A percentile compares a stretch with the other conserved stretches of the same genome.
These are phyloP conservation scores for Apiospora arundinis DNA, from an alignment of 2,329 filamentous ascomycete species.

Conservation along the genomic window DNA sequence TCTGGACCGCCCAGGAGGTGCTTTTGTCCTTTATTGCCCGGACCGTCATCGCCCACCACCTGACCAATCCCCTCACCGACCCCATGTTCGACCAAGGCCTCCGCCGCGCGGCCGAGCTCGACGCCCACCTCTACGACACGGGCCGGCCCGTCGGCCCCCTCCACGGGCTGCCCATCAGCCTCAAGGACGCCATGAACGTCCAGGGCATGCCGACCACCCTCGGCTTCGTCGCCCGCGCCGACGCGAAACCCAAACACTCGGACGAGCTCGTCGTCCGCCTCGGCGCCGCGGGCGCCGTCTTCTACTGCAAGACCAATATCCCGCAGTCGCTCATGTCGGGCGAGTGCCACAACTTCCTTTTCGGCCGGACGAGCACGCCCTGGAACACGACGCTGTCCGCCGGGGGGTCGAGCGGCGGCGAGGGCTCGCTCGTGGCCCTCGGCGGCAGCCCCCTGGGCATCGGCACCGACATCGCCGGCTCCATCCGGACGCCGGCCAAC, in stretches of 20 bases:
- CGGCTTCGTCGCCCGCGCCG: slow-evolving; percentile 16
- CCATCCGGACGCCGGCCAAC: slow-evolving; percentile 53
- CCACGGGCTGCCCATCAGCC: slow-evolving; percentile 34
- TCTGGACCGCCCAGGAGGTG: too few relatives aligned
- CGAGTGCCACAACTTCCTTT: background rate
- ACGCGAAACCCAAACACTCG: background rate
- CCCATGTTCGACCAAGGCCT: background rate
- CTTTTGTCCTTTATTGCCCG: too few relatives aligned
- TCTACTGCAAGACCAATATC: background rate
- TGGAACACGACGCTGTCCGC: background rate
- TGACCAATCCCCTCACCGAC: too few relatives aligned
- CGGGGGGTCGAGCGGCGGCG: background rate
- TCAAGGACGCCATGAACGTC: slow-evolving; percentile 36
- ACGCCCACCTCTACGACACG: too few relatives aligned
- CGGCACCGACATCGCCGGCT: slow-evolving; percentile 60
- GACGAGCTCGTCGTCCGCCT: background rate
- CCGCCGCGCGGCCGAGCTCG: too few relatives aligned
- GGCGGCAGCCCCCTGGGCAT: slow-evolving; percentile 45
- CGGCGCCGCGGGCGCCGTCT: background rate
- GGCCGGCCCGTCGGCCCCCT: slow-evolving; percentile 23
- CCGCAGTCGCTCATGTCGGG: background rate
- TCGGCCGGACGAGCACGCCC: background rate
- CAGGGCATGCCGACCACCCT: slow-evolving; percentile 33
- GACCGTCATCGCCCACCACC: too few relatives aligned
- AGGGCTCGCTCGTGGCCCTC: background rate